phyloP scores from a whole-genome alignment of 164 flowering plant genomes.

The Platanus orientalis region DNA sequence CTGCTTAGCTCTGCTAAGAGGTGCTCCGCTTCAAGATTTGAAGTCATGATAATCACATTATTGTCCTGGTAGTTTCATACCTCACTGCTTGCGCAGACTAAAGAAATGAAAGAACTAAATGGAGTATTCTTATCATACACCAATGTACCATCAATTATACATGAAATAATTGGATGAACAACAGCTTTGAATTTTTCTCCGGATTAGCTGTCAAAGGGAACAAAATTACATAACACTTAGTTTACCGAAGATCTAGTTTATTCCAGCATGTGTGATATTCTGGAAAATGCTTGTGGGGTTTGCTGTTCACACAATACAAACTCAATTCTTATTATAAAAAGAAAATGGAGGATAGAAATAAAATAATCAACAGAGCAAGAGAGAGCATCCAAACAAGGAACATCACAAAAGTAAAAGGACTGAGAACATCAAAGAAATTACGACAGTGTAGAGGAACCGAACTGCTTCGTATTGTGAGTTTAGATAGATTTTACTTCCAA shows the following conservation, averaged over 20 bases:
- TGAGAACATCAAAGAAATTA: no score
- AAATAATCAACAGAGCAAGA: no score
- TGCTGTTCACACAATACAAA: conserved; percentile 7
- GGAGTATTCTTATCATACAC: conserved; percentile 64
- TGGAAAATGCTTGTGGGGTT: background rate
- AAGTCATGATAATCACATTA: conserved; percentile 90
- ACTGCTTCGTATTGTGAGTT: no score
- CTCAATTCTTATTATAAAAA: no score
- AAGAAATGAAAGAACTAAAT: conserved; percentile 86
- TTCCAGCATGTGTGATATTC: conserved; percentile 71
- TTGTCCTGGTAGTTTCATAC: conserved; percentile 34
- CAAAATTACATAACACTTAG: no score
- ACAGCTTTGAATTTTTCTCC: no score
- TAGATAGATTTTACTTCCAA: no score
- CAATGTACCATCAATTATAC: conserved; percentile 81
- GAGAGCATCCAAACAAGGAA: no score
- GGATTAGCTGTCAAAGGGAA: no score
- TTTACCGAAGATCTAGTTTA: conserved; percentile 57
- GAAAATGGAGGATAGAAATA: no score
- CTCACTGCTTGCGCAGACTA: conserved; percentile 82
- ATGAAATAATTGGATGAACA: conserved; percentile 86
- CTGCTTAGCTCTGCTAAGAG: conserved; percentile 63
- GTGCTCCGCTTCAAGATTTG: conserved; percentile 90
- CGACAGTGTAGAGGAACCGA: no score
- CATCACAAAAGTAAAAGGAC: no score